Evolutionary conservation across 2,329 filamentous ascomycete genomes (phyloP).

Genomic region (Aspergillus japonicus): DNA sequence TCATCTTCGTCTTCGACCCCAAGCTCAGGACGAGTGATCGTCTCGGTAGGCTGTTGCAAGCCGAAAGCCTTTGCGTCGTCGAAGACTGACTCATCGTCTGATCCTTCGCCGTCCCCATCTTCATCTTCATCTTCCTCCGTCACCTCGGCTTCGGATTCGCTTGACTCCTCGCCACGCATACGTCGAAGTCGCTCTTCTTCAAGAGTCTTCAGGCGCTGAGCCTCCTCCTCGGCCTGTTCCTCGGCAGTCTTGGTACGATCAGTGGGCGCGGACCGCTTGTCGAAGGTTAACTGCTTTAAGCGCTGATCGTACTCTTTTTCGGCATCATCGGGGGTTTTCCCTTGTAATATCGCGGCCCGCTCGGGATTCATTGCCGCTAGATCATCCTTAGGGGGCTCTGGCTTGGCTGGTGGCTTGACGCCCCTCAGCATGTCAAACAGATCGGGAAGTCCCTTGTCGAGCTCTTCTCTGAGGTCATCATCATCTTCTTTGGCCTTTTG

Average conservation of each 20-base stretch:
- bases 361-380: conserved; percentile 60
- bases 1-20: conserved; percentile 92
- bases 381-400: conserved; percentile 47
- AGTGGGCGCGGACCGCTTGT: conserved; percentile 80
- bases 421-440: conserved; percentile 70
- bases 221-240: conserved; percentile 75
- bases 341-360: conserved; percentile 59
- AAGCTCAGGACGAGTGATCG: conserved; percentile 46
- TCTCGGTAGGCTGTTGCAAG: conserved; percentile 52
- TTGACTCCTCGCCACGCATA: conserved; percentile 80
- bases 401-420: conserved; percentile 54
- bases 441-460: conserved; percentile 79
- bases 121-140: conserved; percentile 44
- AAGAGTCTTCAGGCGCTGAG: conserved; percentile 71
- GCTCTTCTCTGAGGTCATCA: conserved; percentile 76
- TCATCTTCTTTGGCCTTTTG: conserved; percentile 92
- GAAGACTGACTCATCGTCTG: conserved; percentile 45
- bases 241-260: conserved; percentile 90
- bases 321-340: conserved; percentile 63
- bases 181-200: conserved; percentile 79
- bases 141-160: conserved; percentile 62
- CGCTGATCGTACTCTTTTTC: conserved; percentile 87
- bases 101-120: conserved; percentile 38
- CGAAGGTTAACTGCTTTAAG: conserved; percentile 76
- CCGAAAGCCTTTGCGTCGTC: conserved; percentile 64